Conservation (phyloP, 2,329 filamentous ascomycete genomes). For the Cordyceps farinosa region DNA sequence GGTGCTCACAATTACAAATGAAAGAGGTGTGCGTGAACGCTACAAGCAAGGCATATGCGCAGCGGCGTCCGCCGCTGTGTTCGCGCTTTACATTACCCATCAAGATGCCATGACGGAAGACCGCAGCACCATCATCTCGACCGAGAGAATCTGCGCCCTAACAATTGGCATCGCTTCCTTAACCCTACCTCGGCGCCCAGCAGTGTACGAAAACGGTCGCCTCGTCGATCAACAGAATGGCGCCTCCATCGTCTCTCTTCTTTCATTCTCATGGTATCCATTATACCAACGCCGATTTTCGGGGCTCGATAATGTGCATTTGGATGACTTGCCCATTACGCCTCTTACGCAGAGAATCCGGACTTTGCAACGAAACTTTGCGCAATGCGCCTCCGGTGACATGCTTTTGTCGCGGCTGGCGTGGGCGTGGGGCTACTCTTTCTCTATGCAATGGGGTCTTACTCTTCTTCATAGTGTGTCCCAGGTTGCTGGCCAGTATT, state of each 20-base stretch:
- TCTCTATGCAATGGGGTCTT: slow-evolving; percentile 9
- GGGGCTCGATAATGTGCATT: slow-evolving; percentile 31
- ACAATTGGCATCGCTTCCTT: slow-evolving; percentile 41
- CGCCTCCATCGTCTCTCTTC: slow-evolving; percentile 51
- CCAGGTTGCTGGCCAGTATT: slow-evolving; percentile 6
- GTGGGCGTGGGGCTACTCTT: not conserved
- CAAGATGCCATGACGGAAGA: no score
- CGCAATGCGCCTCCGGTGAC: not conserved
- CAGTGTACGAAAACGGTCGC: slow-evolving; percentile 53
- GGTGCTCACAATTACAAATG: not conserved
- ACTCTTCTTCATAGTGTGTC: slow-evolving; percentile 7
- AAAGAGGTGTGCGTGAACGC: not conserved
- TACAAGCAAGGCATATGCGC: not conserved
- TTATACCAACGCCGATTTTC: slow-evolving; percentile 47
- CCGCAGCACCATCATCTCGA: not conserved
- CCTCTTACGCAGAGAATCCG: not conserved
- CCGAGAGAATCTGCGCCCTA: slow-evolving; percentile 26
- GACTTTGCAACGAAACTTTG: not conserved
- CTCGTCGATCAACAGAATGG: slow-evolving; percentile 58
- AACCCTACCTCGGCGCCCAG: slow-evolving; percentile 57
- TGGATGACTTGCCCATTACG: not conserved
- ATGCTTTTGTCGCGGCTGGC: not conserved
- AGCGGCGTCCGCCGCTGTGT: not conserved
- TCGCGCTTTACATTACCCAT: not conserved
- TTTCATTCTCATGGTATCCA: slow-evolving; percentile 58